These are phyloP conservation scores for Globisporangium splendens DNA, from an alignment of 352 stramenopile species.

Conservation along the genomic window DNA sequence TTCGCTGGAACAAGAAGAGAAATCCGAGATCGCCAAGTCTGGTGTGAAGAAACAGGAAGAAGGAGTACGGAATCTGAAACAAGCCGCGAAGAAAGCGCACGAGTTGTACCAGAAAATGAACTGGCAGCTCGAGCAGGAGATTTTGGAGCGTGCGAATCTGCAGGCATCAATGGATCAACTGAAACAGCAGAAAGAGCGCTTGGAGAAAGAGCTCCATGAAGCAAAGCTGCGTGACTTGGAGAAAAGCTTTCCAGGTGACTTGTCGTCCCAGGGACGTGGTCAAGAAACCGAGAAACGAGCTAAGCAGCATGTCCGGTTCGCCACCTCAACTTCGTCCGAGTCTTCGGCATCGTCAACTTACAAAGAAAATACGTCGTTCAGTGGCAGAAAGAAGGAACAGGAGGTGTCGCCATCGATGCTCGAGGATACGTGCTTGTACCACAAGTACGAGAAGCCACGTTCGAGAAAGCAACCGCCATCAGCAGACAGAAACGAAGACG, in stretches of 20 bases:
- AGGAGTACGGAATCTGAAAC: conserved; percentile 56
- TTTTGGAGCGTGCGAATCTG: conserved; percentile 40
- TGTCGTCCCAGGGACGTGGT: neutral
- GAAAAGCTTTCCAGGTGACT: conserved; percentile 27
- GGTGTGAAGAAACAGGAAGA: conserved; percentile 40
- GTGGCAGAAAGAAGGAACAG: neutral
- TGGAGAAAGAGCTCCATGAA: conserved; percentile 34
- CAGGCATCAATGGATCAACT: conserved; percentile 37
- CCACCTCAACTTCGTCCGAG: neutral
- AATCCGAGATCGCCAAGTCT: conserved; percentile 34
- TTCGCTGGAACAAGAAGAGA: conserved; percentile 49
- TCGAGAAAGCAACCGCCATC: neutral
- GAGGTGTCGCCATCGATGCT: neutral
- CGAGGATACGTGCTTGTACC: conserved; percentile 15
- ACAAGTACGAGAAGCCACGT: conserved; percentile 6
- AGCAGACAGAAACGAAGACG: neutral
- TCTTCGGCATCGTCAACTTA: neutral
- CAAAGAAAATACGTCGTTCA: neutral
- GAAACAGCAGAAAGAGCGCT: conserved; percentile 31
- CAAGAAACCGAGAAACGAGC: neutral
- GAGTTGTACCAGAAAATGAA: conserved; percentile 53
- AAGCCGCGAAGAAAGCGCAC: conserved; percentile 53
- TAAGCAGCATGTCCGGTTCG: conserved; percentile 8
- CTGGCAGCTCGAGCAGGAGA: conserved; percentile 54
- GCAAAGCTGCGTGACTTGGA: conserved; percentile 43